These are phyloP conservation scores for Coprinellus micaceus DNA, from an alignment of 768 basidiomycete genomes.

Conservation along the genomic window DNA sequence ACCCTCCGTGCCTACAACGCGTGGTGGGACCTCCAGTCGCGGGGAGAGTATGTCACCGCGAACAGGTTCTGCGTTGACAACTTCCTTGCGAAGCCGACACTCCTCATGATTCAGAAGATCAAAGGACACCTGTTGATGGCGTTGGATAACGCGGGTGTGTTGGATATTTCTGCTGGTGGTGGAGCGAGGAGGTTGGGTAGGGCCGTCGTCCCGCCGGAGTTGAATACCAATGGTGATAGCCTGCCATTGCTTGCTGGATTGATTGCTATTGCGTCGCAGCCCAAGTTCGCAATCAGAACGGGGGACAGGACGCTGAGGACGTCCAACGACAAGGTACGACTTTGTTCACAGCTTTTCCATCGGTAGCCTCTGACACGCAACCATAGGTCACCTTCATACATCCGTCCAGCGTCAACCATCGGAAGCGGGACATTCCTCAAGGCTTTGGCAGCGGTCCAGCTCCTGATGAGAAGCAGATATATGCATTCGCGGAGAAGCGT, in stretches of 20 bases:
- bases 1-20: slow-evolving; percentile 75
- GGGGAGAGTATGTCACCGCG: slow-evolving; percentile 60
- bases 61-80: slow-evolving; percentile 80
- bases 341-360: not conserved
- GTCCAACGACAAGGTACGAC: slow-evolving; percentile 73
- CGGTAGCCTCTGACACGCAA: slow-evolving; percentile 4
- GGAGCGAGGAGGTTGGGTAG: slow-evolving; percentile 23
- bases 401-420: slow-evolving; percentile 81
- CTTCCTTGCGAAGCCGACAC: slow-evolving; percentile 83
- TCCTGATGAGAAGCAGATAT: slow-evolving; percentile 65
- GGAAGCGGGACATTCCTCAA: slow-evolving; percentile 43
- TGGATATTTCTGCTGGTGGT: slow-evolving; percentile 76
- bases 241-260: slow-evolving; percentile 77
- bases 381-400: slow-evolving; percentile 72
- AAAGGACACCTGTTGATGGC: slow-evolving; percentile 74
- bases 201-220: slow-evolving; percentile 51
- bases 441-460: slow-evolving; percentile 17
- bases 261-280: slow-evolving; percentile 82
- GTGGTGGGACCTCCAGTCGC: slow-evolving; percentile 72
- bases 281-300: slow-evolving; percentile 83
- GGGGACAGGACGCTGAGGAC: slow-evolving; percentile 70
- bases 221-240: slow-evolving; percentile 72
- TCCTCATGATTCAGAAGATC: slow-evolving; percentile 77
- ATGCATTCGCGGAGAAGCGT: slow-evolving; percentile 81
- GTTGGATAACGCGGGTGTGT: slow-evolving; percentile 75